phyloP scores from a whole-genome alignment of 73 alveolate genomes.

The Symbiodinium pilosum region DNA sequence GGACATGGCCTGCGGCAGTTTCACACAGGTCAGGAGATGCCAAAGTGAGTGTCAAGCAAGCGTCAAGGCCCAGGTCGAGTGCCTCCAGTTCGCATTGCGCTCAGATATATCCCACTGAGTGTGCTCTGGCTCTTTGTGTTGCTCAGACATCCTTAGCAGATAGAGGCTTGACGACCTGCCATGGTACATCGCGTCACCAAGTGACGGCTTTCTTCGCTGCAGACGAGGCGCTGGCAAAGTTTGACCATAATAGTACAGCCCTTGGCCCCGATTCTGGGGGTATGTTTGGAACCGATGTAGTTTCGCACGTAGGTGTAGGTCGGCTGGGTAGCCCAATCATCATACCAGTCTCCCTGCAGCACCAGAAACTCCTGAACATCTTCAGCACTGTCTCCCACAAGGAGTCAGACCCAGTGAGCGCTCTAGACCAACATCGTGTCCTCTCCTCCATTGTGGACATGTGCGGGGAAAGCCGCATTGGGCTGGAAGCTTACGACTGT shows the following conservation, averaged over 20 bases:
- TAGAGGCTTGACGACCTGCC: too few relatives aligned
- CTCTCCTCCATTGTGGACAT: constrained; percentile 81
- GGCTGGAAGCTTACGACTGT: constrained; percentile 57
- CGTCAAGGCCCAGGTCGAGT: too few relatives aligned
- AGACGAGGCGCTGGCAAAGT: constrained; percentile 49
- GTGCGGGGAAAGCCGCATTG: constrained; percentile 72
- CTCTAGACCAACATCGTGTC: neutral
- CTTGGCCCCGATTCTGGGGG: constrained; percentile 68
- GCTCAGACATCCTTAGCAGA: constrained; percentile 43
- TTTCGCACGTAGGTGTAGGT: constrained; percentile 76
- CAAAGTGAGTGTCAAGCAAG: too few relatives aligned
- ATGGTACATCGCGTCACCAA: too few relatives aligned
- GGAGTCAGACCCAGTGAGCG: too few relatives aligned
- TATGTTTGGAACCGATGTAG: constrained; percentile 88
- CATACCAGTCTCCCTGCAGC: constrained; percentile 75
- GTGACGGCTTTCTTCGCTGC: neutral
- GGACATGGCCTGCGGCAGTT: neutral
- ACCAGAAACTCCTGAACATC: constrained; percentile 45
- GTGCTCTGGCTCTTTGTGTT: constrained; percentile 61
- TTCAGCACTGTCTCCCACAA: too few relatives aligned
- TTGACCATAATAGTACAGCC: constrained; percentile 80
- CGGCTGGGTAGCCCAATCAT: constrained; percentile 93
- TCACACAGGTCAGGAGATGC: too few relatives aligned
- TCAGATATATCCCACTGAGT: constrained; percentile 60
- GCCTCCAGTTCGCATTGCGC: constrained; percentile 69